Conservation (phyloP, 2,329 filamentous ascomycete species). For the Colletotrichum camelliae region DNA sequence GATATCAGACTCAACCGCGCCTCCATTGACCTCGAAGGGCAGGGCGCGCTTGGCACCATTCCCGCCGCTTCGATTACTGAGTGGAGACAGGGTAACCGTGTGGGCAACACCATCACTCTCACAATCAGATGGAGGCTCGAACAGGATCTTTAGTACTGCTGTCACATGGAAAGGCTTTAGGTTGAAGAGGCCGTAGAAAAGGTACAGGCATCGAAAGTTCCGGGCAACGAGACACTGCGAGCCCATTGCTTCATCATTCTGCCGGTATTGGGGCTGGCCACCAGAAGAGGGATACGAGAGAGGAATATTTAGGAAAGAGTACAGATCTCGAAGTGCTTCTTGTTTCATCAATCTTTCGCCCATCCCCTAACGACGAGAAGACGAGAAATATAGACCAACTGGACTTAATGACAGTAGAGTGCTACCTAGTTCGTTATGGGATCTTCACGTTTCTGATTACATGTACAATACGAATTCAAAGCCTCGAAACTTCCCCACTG, state of each 20-base stretch:
- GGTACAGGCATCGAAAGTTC: too few species aligned
- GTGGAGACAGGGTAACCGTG: background rate
- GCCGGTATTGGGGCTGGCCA: too few species aligned
- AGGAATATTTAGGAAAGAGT: too few species aligned
- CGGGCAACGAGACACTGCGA: too few species aligned
- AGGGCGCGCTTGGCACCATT: background rate
- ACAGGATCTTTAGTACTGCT: background rate
- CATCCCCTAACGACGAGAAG: background rate
- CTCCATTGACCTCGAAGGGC: background rate
- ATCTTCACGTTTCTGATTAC: background rate
- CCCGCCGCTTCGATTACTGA: background rate
- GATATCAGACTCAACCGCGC: background rate
- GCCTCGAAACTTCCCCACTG: background rate
- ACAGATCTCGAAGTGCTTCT: too few species aligned
- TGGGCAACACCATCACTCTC: background rate
- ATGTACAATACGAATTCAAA: background rate
- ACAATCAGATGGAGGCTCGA: background rate
- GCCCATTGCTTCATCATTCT: too few species aligned
- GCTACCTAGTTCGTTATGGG: too few species aligned
- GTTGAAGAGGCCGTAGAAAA: too few species aligned
- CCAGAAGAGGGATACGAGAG: too few species aligned
- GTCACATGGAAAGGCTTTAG: too few species aligned
- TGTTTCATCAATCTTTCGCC: too few species aligned
- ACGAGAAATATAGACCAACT: background rate
- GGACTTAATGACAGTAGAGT: too few species aligned